Percentiles rank a stretch among this genome's conserved stretches.
Evolutionary conservation across 805 yeast genomes (phyloP).

Genomic region (Starmerella vitae): DNA sequence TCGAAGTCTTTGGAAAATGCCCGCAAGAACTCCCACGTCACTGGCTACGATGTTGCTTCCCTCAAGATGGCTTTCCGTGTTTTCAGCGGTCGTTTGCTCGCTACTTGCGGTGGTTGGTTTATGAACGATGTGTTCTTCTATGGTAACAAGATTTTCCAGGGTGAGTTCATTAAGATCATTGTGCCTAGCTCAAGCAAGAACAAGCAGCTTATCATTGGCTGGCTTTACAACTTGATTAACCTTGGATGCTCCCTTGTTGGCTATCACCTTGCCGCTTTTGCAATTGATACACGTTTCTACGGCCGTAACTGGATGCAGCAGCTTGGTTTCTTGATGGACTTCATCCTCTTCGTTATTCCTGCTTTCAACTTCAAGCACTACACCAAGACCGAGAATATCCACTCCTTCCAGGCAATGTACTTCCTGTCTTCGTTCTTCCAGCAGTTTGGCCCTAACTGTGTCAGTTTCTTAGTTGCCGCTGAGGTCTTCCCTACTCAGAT

Average conservation of each 20-base stretch:
- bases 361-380: constrained; percentile 47
- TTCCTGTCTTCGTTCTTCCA: constrained; percentile 50
- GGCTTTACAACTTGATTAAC: constrained; percentile 32
- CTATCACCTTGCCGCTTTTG: constrained; percentile 44
- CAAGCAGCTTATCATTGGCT: constrained; percentile 39
- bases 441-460: constrained; percentile 54
- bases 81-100: constrained; percentile 33
- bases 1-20: constrained; percentile 23
- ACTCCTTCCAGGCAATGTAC: constrained; percentile 40
- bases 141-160: constrained; percentile 46
- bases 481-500: constrained; percentile 52
- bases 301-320: constrained; percentile 49
- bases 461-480: constrained; percentile 51
- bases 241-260: constrained; percentile 69
- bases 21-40: constrained; percentile 26
- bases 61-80: constrained; percentile 22
- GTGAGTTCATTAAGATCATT: constrained; percentile 32
- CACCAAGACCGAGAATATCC: constrained; percentile 21
- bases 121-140: constrained; percentile 51
- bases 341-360: constrained; percentile 41
- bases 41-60: constrained; percentile 28
- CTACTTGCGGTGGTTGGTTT: constrained; percentile 49
- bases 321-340: constrained; percentile 43
- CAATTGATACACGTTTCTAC: constrained; percentile 35
- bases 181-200: constrained; percentile 29